Conservation (phyloP, 352 stramenopile species). For the Nothophytophthora sp. region DNA sequence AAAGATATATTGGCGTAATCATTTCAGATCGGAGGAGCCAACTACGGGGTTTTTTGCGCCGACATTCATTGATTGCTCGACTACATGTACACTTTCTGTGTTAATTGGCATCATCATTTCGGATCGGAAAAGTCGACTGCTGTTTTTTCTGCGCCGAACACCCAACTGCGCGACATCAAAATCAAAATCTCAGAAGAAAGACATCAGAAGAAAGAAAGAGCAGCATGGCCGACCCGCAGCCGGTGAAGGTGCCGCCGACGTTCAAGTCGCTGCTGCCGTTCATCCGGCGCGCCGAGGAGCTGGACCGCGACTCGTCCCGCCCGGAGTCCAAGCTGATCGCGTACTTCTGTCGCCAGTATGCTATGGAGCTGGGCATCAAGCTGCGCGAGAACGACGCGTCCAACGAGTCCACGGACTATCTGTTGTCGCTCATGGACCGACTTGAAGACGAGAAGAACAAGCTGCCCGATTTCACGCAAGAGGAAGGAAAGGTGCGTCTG, state of each 20-base stretch:
- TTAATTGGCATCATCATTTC: too few relatives aligned
- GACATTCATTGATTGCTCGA: too few relatives aligned
- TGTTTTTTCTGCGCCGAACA: too few relatives aligned
- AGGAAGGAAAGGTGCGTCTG: slow-evolving; percentile 85
- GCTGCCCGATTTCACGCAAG: slow-evolving; percentile 88
- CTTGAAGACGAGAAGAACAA: slow-evolving; percentile 93
- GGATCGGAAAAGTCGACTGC: too few relatives aligned
- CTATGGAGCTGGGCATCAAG: slow-evolving; percentile 89
- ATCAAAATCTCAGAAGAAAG: slow-evolving; percentile 3
- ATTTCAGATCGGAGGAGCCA: too few relatives aligned
- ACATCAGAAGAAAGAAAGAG: too few relatives aligned
- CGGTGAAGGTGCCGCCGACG: slow-evolving; percentile 87
- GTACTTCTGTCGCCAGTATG: slow-evolving; percentile 93
- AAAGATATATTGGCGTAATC: too few relatives aligned
- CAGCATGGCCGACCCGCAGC: slow-evolving; percentile 51
- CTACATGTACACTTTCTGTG: too few relatives aligned
- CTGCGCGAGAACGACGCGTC: slow-evolving; percentile 79
- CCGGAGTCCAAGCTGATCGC: slow-evolving; percentile 95
- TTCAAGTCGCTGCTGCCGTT: slow-evolving; percentile 95
- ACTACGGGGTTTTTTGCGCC: too few relatives aligned
- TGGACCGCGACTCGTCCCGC: slow-evolving; percentile 90
- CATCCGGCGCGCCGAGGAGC: slow-evolving; percentile 94
- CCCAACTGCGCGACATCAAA: too few relatives aligned
- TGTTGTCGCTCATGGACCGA: slow-evolving; percentile 89
- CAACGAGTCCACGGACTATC: slow-evolving; percentile 84